Conservation (phyloP, 768 basidiomycete genomes). For the Suillus lakei region DNA sequence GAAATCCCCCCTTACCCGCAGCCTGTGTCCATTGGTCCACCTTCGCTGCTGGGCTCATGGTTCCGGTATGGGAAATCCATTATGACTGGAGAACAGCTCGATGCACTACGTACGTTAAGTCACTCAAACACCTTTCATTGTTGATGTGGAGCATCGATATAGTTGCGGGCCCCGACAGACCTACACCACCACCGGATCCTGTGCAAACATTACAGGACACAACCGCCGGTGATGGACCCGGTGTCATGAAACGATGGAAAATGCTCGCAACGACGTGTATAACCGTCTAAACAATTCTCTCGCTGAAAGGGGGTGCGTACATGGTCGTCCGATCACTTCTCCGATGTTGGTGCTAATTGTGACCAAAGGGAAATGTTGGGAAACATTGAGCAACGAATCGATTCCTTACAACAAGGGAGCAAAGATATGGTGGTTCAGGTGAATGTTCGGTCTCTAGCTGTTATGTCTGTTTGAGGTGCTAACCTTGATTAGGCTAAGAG, state of each 20-base stretch:
- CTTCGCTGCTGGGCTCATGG: constrained; percentile 60
- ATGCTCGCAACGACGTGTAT: constrained; percentile 47
- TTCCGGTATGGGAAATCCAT: constrained; percentile 51
- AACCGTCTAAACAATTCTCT: constrained; percentile 55
- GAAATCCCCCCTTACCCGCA: constrained; percentile 60
- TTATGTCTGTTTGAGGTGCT: neutral
- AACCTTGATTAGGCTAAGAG: constrained; percentile 55
- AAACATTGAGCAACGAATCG: constrained; percentile 64
- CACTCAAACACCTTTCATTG: neutral
- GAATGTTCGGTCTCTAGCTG: neutral
- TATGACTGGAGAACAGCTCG: constrained; percentile 63
- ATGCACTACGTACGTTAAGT: constrained; percentile 54
- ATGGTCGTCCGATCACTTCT: neutral
- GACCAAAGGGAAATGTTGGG: constrained; percentile 59
- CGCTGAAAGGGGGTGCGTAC: constrained; percentile 63
- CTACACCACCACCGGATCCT: constrained; percentile 40
- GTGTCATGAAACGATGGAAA: constrained; percentile 39
- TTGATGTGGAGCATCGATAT: neutral
- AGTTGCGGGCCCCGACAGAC: constrained; percentile 74
- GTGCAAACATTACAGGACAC: constrained; percentile 20
- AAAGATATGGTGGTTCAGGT: constrained; percentile 70
- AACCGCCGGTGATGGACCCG: constrained; percentile 20
- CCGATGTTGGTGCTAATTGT: neutral
- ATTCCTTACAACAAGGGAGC: constrained; percentile 68
- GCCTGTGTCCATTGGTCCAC: constrained; percentile 62